A percentile compares a stretch with the other conserved stretches of the same genome.
Evolutionary conservation across 2,329 filamentous ascomycete genomes (phyloP).

Genomic region (Didymella lethalis): DNA sequence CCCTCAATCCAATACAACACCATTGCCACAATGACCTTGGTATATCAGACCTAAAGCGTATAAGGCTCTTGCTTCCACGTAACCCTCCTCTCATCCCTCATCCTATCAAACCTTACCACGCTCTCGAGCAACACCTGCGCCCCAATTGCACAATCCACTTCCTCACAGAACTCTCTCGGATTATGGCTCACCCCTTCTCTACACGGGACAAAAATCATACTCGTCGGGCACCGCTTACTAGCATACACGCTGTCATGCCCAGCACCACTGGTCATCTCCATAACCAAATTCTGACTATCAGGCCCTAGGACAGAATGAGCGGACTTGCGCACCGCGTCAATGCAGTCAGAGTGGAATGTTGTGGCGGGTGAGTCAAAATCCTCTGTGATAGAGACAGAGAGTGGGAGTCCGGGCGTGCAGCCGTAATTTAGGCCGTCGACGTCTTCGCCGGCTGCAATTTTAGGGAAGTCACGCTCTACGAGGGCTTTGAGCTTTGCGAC

Average conservation of each 20-base stretch:
- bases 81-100: slow-evolving; percentile 50
- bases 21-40: too few species aligned
- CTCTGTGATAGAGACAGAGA: slow-evolving; percentile 64
- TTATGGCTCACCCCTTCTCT: slow-evolving; percentile 59
- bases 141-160: slow-evolving; percentile 57
- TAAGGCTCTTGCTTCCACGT: slow-evolving; percentile 45
- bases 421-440: slow-evolving; percentile 56
- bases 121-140: slow-evolving; percentile 61
- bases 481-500: slow-evolving; percentile 66
- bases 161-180: slow-evolving; percentile 55
- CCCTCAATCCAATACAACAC: too few species aligned
- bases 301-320: slow-evolving; percentile 65
- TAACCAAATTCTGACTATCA: slow-evolving; percentile 60
- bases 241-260: slow-evolving; percentile 65
- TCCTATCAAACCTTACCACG: slow-evolving; percentile 58
- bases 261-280: slow-evolving; percentile 69
- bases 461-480: slow-evolving; percentile 65
- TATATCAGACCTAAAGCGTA: slow-evolving; percentile 16
- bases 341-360: slow-evolving; percentile 72
- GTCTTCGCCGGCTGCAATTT: slow-evolving; percentile 66
- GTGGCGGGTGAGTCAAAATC: slow-evolving; percentile 67
- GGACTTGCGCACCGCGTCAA: slow-evolving; percentile 68
- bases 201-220: slow-evolving; percentile 60
- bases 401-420: slow-evolving; percentile 59
- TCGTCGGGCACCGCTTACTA: slow-evolving; percentile 55